Evolutionary conservation across 768 basidiomycete genomes (phyloP).

Genomic region (Leccinum fibrillosum): DNA sequence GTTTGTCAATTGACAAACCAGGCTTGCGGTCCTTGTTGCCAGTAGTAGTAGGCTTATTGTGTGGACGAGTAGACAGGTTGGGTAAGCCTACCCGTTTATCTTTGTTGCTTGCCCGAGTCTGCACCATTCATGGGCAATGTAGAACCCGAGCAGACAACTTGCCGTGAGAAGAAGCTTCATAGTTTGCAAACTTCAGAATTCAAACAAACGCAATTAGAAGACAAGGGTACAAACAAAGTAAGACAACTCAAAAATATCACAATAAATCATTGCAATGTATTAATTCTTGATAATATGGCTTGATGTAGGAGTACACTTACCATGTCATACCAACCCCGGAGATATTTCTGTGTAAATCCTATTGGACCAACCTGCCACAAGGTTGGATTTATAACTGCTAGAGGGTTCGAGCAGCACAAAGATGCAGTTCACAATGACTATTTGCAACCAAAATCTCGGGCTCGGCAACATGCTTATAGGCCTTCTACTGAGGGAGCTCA

Average conservation of each 20-base stretch:
- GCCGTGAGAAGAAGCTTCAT: neutral
- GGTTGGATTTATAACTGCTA: neutral
- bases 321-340: neutral
- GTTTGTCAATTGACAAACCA: too few species aligned
- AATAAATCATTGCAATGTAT: neutral
- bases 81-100: neutral
- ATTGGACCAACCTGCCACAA: neutral
- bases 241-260: neutral
- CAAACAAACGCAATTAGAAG: too few species aligned
- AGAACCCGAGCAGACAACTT: neutral
- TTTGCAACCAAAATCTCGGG: neutral
- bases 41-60: neutral
- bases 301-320: neutral
- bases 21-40: too few species aligned
- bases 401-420: neutral
- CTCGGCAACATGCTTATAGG: neutral
- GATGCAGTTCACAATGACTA: neutral
- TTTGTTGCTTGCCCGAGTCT: neutral
- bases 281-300: neutral
- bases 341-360: neutral
- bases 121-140: neutral
- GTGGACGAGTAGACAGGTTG: neutral
- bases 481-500: neutral
- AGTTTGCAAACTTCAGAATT: too few species aligned
- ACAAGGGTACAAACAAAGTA: too few species aligned